These are phyloP conservation scores for Lipomyces orientalis DNA, from an alignment of 805 yeast species.

Conservation along the genomic window DNA sequence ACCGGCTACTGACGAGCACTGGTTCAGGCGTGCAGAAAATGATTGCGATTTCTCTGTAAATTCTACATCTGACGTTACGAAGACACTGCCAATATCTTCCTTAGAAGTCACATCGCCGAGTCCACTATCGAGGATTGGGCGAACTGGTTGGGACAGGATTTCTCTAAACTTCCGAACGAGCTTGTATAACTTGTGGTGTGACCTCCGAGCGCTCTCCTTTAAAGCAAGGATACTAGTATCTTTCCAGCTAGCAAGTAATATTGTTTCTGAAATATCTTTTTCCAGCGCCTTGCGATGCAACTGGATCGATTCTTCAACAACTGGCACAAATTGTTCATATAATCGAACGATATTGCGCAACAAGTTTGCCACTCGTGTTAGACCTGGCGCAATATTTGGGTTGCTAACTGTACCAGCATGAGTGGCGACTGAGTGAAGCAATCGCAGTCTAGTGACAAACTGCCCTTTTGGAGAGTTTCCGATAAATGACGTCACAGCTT, in stretches of 20 bases:
- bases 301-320: constrained; percentile 54
- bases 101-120: constrained; percentile 13
- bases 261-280: constrained; percentile 83
- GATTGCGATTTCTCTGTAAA: background rate
- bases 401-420: constrained; percentile 52
- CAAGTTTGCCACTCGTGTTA: constrained; percentile 46
- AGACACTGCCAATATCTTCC: background rate
- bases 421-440: constrained; percentile 67
- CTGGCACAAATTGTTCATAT: constrained; percentile 67
- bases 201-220: constrained; percentile 88
- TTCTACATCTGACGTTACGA: background rate
- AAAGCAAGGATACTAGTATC: constrained; percentile 93
- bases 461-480: constrained; percentile 82
- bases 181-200: constrained; percentile 85
- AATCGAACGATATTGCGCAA: constrained; percentile 64
- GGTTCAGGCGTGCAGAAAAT: background rate
- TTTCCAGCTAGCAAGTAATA: constrained; percentile 93
- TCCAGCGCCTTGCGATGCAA: constrained; percentile 61
- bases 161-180: constrained; percentile 80
- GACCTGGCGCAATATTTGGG: constrained; percentile 35
- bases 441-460: constrained; percentile 59
- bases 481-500: constrained; percentile 75
- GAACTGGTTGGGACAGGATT: constrained; percentile 41
- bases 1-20: constrained; percentile 4
- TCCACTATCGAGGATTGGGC: constrained; percentile 24